A percentile compares a stretch with the other conserved stretches of the same genome.
Evolutionary conservation across 441 rosid species (phyloP).

Genomic region (Pelargonium australe): DNA sequence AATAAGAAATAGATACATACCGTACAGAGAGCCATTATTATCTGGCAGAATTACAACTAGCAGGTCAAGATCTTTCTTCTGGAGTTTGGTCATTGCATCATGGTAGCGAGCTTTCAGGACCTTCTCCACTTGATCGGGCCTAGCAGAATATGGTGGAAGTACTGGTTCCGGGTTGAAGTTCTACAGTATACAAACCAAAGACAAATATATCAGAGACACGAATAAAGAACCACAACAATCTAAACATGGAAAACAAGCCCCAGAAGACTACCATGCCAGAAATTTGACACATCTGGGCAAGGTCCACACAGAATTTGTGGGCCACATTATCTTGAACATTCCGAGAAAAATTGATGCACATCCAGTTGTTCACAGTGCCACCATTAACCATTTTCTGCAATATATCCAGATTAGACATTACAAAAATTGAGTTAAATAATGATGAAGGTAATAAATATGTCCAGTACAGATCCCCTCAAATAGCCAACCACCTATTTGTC

Average conservation of each 20-base stretch:
- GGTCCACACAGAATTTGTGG: slow-evolving; percentile 79
- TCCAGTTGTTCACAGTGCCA: slow-evolving; percentile 84
- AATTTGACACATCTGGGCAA: slow-evolving; percentile 90
- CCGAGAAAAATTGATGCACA: slow-evolving; percentile 88
- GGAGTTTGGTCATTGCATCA: slow-evolving; percentile 66
- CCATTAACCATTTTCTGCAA: slow-evolving; percentile 91
- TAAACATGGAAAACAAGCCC: neutral
- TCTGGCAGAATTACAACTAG: slow-evolving; percentile 83
- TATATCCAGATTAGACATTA: neutral
- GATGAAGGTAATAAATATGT: slow-evolving; percentile 4
- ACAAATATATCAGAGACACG: neutral
- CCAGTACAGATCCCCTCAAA: too few species aligned
- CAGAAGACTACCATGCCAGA: slow-evolving; percentile 76
- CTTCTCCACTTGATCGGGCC: slow-evolving; percentile 95
- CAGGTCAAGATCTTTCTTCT: slow-evolving; percentile 92
- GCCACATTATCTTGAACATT: slow-evolving; percentile 88
- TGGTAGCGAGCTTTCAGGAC: slow-evolving; percentile 81
- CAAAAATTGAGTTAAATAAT: neutral
- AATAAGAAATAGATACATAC: slow-evolving; percentile 31
- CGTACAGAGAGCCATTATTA: slow-evolving; percentile 87
- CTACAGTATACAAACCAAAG: slow-evolving; percentile 33
- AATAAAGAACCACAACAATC: neutral
- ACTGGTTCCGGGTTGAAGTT: slow-evolving; percentile 85
- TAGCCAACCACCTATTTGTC: too few species aligned
- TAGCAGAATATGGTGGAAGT: slow-evolving; percentile 66